Evolutionary conservation across 176 grass and related monocot species (phyloP), one percentile per base, ranked within the genome.

Genomic region (Dendrocalamus sinicus): DNA sequence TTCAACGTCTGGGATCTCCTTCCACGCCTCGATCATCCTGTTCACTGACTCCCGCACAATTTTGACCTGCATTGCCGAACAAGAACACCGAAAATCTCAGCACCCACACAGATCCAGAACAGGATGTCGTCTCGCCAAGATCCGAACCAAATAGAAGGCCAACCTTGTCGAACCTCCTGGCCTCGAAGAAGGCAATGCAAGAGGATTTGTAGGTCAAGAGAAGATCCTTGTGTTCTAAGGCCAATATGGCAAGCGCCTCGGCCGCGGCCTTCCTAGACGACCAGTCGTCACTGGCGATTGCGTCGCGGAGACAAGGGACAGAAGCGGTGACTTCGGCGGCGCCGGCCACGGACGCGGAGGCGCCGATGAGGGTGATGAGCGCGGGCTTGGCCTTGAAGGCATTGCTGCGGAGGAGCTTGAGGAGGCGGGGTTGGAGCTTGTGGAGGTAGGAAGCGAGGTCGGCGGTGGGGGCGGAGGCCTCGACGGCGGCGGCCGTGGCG

Each of bases 331-430:
- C 75, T 23, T 95, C 64, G 9, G 90, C 79, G 30, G 46, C 73
- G 46, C 88, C 92, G 0, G 77, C 96, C 16, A 77, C 70, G 14
- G 90, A 72, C 28, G 91, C 92, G 8, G 88, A 84, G 60, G 82
- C 91, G 65, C 93, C 93, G 19, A 99, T 88, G 44, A 99, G 93
- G 16, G 94, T 85, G 55, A 99, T 85, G 73, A 99, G 86, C 3
- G 96, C 88, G 24, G 93, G 78, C 81, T 96, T 99, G n/a, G 96
- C 92, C 87, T 99, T 99, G 86, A 99, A 99, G 84, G 92, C 93
- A 88, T 92, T 99, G 93, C 88, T 96, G 78, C 94, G 92, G 75
- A 99, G 91, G 73, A 99, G 85, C 86, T 99, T 99, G 57, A 96
- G 81, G 53, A 99, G 85, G 62, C 92, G 94, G 9, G 96, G 94